phyloP scores from a whole-genome alignment of 2,329 filamentous ascomycete species.

The Aureobasidium zeae region DNA sequence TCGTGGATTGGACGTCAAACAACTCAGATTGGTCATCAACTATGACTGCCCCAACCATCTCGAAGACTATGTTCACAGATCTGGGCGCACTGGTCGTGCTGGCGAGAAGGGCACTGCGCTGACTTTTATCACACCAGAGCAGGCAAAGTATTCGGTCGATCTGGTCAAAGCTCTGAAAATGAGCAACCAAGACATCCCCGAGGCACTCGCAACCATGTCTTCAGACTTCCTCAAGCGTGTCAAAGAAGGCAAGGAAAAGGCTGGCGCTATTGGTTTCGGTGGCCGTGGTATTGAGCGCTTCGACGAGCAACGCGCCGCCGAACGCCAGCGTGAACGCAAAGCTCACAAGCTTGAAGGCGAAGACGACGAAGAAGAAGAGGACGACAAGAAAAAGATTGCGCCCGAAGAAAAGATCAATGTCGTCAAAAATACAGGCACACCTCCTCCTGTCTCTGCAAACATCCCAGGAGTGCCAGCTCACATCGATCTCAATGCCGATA shows the following conservation, averaged over 20 bases:
- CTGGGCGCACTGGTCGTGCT: constrained; percentile 85
- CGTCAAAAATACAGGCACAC: constrained; percentile 17
- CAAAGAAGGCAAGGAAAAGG: constrained; percentile 83
- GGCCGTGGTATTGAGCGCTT: constrained; percentile 88
- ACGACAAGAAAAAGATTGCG: constrained; percentile 43
- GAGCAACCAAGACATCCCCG: constrained; percentile 75
- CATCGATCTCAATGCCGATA: constrained; percentile 57
- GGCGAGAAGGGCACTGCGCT: constrained; percentile 92
- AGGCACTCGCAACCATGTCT: constrained; percentile 51
- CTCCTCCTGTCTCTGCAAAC: constrained; percentile 12
- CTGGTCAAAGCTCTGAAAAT: constrained; percentile 88
- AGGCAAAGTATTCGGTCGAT: constrained; percentile 82
- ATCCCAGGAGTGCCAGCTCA: constrained; percentile 43
- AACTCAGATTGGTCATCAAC: constrained; percentile 91
- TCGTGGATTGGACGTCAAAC: constrained; percentile 89
- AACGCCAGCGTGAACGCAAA: constrained; percentile 76
- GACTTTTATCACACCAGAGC: constrained; percentile 84
- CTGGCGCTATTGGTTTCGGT: constrained; percentile 74
- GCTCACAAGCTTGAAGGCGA: constrained; percentile 82
- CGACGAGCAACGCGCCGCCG: constrained; percentile 81
- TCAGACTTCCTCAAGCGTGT: constrained; percentile 77
- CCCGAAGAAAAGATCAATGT: constrained; percentile 43
- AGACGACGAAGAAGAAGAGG: constrained; percentile 69
- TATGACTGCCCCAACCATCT: constrained; percentile 89
- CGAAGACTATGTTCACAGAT: constrained; percentile 93